phyloP scores from a whole-genome alignment of 1,139 yeast species.

The Magnusiomyces tetraspermus region DNA sequence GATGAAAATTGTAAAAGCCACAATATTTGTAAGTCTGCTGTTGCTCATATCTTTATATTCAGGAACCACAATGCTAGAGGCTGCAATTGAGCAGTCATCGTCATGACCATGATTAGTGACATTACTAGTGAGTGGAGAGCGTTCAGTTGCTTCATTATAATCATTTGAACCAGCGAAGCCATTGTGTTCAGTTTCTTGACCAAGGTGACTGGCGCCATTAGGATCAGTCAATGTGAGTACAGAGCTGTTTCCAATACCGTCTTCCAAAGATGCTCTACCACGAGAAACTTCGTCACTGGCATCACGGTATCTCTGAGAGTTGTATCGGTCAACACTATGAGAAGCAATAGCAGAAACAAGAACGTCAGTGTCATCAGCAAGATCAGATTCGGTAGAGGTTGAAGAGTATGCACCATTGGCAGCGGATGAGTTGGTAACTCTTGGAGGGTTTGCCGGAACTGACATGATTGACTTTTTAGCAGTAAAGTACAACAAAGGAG shows the following conservation, averaged over 20 bases:
- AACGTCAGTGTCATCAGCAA: not conserved
- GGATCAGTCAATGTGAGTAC: constrained; percentile 1
- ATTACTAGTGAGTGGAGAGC: not conserved
- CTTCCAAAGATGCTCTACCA: too few relatives aligned
- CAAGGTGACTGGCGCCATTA: not conserved
- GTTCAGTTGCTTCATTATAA: constrained; percentile 22
- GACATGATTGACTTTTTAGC: constrained; percentile 54
- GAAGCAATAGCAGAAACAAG: not conserved
- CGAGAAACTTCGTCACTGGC: not conserved
- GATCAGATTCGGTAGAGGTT: not conserved
- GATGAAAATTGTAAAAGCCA: constrained; percentile 59
- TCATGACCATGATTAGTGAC: not conserved
- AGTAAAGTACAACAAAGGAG: constrained; percentile 71
- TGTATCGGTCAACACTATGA: not conserved
- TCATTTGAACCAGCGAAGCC: not conserved
- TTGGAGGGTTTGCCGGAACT: constrained; percentile 26
- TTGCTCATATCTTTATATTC: constrained; percentile 54
- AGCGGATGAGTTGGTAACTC: not conserved
- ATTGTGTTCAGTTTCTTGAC: not conserved
- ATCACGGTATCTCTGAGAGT: not conserved
- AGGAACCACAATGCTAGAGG: not conserved
- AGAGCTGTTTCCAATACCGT: not conserved
- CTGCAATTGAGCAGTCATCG: not conserved
- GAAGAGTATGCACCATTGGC: not conserved
- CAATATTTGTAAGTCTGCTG: constrained; percentile 43